These are phyloP conservation scores for Ceratocystis cubensis DNA, from an alignment of 2,329 filamentous ascomycete genomes.

Conservation along the genomic window DNA sequence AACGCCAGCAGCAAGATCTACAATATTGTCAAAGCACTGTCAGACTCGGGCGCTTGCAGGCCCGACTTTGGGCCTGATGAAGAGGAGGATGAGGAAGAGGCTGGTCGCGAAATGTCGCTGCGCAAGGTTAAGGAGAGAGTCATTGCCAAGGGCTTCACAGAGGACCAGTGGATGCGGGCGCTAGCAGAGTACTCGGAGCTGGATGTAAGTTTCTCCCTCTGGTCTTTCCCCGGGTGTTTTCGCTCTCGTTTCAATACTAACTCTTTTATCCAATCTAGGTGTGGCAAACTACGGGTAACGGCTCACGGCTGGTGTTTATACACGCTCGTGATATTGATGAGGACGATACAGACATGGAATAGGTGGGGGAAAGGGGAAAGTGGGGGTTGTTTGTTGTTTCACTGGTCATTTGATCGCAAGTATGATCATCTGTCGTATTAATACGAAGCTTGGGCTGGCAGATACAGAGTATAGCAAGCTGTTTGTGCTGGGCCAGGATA, in stretches of 20 bases:
- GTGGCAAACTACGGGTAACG: slow-evolving; percentile 65
- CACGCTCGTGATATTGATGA: slow-evolving; percentile 40
- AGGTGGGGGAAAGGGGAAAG: neutral
- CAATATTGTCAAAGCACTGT: slow-evolving; percentile 79
- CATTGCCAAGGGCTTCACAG: slow-evolving; percentile 90
- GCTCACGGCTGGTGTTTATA: slow-evolving; percentile 59
- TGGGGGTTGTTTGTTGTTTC: neutral
- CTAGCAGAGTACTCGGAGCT: slow-evolving; percentile 80
- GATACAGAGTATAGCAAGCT: slow-evolving; percentile 2
- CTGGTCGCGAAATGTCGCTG: slow-evolving; percentile 63
- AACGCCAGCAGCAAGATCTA: slow-evolving; percentile 86
- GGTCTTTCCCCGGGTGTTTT: neutral
- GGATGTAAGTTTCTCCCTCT: slow-evolving; percentile 57
- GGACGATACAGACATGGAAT: slow-evolving; percentile 36
- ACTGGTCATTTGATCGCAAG: neutral
- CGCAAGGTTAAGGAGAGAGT: slow-evolving; percentile 82
- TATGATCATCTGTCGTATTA: neutral
- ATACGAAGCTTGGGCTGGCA: neutral
- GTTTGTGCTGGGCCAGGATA: neutral
- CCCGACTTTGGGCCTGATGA: slow-evolving; percentile 67
- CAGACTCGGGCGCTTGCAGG: slow-evolving; percentile 73
- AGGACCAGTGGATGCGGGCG: slow-evolving; percentile 76
- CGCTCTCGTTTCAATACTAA: slow-evolving; percentile 29
- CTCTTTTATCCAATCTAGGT: slow-evolving; percentile 38
- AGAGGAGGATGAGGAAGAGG: slow-evolving; percentile 41